A percentile compares a stretch with the other conserved stretches of the same genome.
Conservation (phyloP, 148 eudicot species). For the Cornus controversa region DNA sequence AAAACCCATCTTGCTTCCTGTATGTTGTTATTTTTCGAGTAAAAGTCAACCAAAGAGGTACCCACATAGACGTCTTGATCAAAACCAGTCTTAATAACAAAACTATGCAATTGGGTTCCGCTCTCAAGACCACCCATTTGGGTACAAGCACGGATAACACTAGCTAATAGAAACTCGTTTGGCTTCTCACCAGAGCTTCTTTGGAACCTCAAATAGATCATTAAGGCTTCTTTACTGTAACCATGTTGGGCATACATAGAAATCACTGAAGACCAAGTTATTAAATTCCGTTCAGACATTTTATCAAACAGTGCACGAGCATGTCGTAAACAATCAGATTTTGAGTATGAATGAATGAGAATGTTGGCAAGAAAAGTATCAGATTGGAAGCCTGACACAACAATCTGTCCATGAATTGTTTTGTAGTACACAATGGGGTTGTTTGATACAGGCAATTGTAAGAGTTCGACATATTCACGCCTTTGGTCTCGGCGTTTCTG, state of each 20-base stretch:
- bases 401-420: slow-evolving; percentile 41
- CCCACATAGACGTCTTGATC: slow-evolving; percentile 56
- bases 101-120: slow-evolving; percentile 51
- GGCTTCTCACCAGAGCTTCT: slow-evolving; percentile 36
- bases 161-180: slow-evolving; percentile 57
- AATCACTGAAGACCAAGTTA: slow-evolving; percentile 68
- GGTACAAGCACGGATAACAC: slow-evolving; percentile 51
- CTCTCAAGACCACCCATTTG: slow-evolving; percentile 28
- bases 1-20: slow-evolving; percentile 50
- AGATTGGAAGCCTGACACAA: slow-evolving; percentile 43
- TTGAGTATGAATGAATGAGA: slow-evolving; percentile 42
- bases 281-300: slow-evolving; percentile 57
- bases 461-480: slow-evolving; percentile 39
- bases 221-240: slow-evolving; percentile 38
- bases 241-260: slow-evolving; percentile 39
- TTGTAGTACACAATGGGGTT: slow-evolving; percentile 35
- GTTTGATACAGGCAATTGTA: slow-evolving; percentile 25
- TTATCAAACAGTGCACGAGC: slow-evolving; percentile 53
- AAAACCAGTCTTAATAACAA: slow-evolving; percentile 43
- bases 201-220: slow-evolving; percentile 36
- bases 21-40: slow-evolving; percentile 40
- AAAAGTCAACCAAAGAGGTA: slow-evolving; percentile 58
- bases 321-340: slow-evolving; percentile 26
- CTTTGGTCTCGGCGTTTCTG: slow-evolving; percentile 29
- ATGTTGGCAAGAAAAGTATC: slow-evolving; percentile 53